phyloP scores from a whole-genome alignment of 257 asterid species.

The Gardenia jasminoides region DNA sequence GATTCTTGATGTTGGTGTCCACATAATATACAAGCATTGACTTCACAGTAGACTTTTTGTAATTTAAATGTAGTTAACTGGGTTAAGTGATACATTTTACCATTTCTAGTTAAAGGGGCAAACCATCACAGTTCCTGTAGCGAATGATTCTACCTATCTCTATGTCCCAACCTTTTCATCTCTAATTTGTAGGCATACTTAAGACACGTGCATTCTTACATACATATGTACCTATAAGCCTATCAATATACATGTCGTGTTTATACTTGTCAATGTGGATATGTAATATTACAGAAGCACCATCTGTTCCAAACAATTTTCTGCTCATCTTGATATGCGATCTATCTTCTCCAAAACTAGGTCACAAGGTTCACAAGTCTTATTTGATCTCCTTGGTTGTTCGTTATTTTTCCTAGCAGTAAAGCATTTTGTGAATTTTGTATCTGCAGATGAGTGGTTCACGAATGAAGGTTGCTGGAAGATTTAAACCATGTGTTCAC shows the following conservation, averaged over 20 bases:
- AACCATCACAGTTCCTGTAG: background rate
- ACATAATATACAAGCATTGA: background rate
- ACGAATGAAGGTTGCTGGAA: constrained; percentile 95
- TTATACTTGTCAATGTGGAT: background rate
- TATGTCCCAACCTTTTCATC: too few relatives aligned
- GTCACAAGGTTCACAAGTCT: background rate
- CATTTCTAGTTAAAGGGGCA: background rate
- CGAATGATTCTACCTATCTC: background rate
- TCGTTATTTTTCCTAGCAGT: background rate
- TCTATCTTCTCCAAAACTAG: background rate
- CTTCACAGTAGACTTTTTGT: constrained; percentile 1
- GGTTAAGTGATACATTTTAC: background rate
- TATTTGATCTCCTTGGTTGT: constrained; percentile 3
- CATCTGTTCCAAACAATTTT: background rate
- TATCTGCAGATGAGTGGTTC: constrained; percentile 81
- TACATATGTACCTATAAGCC: background rate
- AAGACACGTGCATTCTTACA: background rate
- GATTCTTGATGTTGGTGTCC: background rate
- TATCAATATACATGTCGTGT: background rate
- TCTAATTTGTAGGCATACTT: background rate
- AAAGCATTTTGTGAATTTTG: background rate
- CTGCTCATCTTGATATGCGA: background rate
- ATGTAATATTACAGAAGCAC: background rate
- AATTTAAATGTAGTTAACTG: background rate
- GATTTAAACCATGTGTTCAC: constrained; percentile 87